Base-by-base conservation (phyloP, 148 eudicot genomes). In the Amaranthus cruentus region DNA sequence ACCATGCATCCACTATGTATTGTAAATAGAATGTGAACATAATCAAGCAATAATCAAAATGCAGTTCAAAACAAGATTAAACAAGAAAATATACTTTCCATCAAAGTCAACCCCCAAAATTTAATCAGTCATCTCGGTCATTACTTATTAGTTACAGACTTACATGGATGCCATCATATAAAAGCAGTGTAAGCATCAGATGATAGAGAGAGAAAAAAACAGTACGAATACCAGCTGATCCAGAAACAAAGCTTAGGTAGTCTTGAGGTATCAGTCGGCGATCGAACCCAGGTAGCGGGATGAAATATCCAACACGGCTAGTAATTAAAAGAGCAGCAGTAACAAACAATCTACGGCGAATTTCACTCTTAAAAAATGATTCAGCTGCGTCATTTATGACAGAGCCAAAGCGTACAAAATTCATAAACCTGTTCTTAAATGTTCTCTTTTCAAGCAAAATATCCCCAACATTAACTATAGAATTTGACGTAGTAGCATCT, bases 301-400 rank as follows among this genome's bases (percentile, higher is more conserved):
- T 90, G 77, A 90, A 95, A 80, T 95, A 95, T 59, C 98, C 98
- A 66, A 90, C 78, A 59, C 97, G 97, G 77, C 98, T 91, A 28
- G 87, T 65, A 46, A 91, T 79, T 66, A 95, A 78, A 78, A 95
- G 76, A 7, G 86, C 71, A 67, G 92, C 96, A 71, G 98, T 95
- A 77, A 95, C 91, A 84, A 88, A 91, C 75, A 95, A 80, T 84
- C 98, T 88, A 69, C 96, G 86, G 8, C 97, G 83, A 77, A 95
- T 95, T 83, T 95, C 98, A 81, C 98, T 91, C 88, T 91, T 94
- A 84, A 94, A 94, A 86, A 94, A 94, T 21, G 93, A 89, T 79
- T 94, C 98, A 54, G 93, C 91, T 2, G 90, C 93, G 75, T 78
- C 84, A 71, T 88, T 86, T 44, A 94, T 53, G 60, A 88, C 79